A percentile compares a stretch with the other conserved stretches of the same genome.
phyloP scores from a whole-genome alignment of 225 moss, liverwort and hornwort genomes.

The Polytrichum commune region DNA sequence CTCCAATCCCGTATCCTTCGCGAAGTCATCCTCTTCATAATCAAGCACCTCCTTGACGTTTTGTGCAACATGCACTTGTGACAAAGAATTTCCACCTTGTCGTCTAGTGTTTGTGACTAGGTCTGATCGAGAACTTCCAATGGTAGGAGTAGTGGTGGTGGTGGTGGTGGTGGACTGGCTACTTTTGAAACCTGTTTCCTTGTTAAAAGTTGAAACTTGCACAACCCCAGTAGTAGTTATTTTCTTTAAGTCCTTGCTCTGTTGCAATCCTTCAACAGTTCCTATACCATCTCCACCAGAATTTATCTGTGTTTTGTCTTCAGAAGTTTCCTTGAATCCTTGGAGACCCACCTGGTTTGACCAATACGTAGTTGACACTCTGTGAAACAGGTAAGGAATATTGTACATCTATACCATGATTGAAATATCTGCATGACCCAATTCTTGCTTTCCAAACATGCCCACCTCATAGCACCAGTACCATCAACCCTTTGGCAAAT shows the following conservation, averaged over 20 bases:
- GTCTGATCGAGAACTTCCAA: slow-evolving; percentile 6
- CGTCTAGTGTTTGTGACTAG: slow-evolving; percentile 11
- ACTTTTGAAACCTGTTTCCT: slow-evolving; percentile 36
- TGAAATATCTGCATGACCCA: no score
- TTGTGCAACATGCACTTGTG: no score
- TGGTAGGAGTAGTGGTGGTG: no score
- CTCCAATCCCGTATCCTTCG: slow-evolving; percentile 29
- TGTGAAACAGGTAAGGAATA: no score
- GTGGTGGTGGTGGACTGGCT: slow-evolving; percentile 15
- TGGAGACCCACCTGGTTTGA: slow-evolving; percentile 24
- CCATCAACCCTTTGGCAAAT: no score
- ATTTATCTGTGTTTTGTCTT: slow-evolving; percentile 3
- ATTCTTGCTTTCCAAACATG: no score
- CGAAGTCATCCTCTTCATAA: slow-evolving; percentile 30
- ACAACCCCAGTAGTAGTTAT: slow-evolving; percentile 21
- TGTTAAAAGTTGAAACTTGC: slow-evolving; percentile 40
- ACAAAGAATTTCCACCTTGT: background rate
- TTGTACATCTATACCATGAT: no score
- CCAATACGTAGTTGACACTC: background rate
- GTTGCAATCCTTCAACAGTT: slow-evolving; percentile 9
- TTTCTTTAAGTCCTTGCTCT: slow-evolving; percentile 14
- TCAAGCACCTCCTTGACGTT: slow-evolving; percentile 31
- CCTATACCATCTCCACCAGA: background rate
- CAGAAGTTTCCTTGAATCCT: background rate
- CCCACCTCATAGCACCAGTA: no score